Percentiles rank a stretch among this genome's conserved stretches.
Conservation (phyloP, 805 yeast species). For the Kodamaea neixiangensis region DNA sequence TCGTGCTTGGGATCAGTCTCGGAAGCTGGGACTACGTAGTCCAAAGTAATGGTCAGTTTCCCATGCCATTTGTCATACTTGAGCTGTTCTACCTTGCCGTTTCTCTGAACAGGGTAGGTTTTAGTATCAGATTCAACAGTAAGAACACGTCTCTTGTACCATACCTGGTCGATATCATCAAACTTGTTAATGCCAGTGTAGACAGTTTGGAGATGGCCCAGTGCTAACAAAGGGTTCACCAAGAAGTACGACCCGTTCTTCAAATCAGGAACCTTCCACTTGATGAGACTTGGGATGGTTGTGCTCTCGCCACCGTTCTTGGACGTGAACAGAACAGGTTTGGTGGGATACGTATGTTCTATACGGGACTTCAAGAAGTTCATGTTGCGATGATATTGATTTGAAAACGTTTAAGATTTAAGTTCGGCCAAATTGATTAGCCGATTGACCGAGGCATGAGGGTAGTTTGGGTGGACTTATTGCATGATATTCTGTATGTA, state of each 20-base stretch:
- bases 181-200: conserved; percentile 48
- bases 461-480: too few species aligned
- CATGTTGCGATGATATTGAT: not conserved
- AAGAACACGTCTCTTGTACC: conserved; percentile 48
- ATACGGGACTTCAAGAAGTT: conserved; percentile 24
- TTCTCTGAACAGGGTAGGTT: conserved; percentile 26
- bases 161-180: conserved; percentile 41
- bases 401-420: too few species aligned
- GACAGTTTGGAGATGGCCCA: conserved; percentile 53
- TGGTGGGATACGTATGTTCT: conserved; percentile 24
- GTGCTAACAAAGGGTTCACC: conserved; percentile 48
- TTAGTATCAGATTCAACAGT: conserved; percentile 21
- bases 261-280: conserved; percentile 33
- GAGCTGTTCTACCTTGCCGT: conserved; percentile 19
- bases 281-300: conserved; percentile 36
- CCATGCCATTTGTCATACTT: conserved; percentile 45
- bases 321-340: conserved; percentile 24
- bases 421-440: not conserved
- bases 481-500: too few species aligned
- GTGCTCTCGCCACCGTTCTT: conserved; percentile 6
- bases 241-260: conserved; percentile 36
- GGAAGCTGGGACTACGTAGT: conserved; percentile 40
- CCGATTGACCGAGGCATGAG: not conserved
- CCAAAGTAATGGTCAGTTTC: conserved; percentile 49
- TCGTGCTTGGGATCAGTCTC: conserved; percentile 23